These are phyloP conservation scores for Stenogyne calaminthoides DNA, from an alignment of 305 asterid genomes.

Conservation along the genomic window DNA sequence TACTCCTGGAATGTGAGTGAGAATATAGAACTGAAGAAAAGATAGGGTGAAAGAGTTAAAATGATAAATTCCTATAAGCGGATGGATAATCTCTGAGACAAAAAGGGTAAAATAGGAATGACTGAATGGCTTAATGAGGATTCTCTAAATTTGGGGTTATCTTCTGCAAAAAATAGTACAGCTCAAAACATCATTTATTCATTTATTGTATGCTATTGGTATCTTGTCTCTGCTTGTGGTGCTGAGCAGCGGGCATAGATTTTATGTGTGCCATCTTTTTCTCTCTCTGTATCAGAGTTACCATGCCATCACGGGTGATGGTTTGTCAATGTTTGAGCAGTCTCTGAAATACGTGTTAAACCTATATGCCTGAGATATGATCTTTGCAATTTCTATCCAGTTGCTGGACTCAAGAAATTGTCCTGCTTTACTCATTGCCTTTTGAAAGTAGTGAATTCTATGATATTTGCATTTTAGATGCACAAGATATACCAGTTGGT, in stretches of 20 bases:
- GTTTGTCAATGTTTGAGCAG: not conserved
- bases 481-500: slow-evolving; percentile 8
- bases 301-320: not conserved
- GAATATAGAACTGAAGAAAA: not conserved
- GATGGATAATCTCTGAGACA: not conserved
- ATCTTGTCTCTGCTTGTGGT: not conserved
- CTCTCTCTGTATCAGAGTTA: not conserved
- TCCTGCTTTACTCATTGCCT: slow-evolving; percentile 3
- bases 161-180: not conserved
- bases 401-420: not conserved
- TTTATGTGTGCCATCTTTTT: not conserved
- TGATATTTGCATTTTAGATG: not conserved
- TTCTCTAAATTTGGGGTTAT: not conserved
- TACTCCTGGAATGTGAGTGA: not conserved
- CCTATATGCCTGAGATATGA: not conserved
- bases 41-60: not conserved
- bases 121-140: not conserved
- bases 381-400: not conserved
- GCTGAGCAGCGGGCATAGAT: not conserved
- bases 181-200: not conserved
- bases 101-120: not conserved
- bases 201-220: not conserved
- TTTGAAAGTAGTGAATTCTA: not conserved
- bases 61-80: not conserved
- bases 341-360: not conserved